Evolutionary conservation across 177 flowering plant species (phyloP).

Genomic region (Tripterygium wilfordii): DNA sequence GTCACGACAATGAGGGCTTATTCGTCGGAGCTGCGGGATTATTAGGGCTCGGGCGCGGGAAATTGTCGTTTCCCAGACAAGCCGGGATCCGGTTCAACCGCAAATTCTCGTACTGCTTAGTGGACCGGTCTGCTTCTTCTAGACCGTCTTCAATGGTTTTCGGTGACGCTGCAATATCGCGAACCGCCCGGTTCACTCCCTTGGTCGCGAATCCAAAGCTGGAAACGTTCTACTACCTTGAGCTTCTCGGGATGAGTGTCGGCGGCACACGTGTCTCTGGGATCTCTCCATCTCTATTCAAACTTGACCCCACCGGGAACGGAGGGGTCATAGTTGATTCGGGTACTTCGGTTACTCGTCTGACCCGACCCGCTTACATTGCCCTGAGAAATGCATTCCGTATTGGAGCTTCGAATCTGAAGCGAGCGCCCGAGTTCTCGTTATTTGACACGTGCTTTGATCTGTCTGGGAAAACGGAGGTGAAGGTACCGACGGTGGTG

Average conservation of each 20-base stretch:
- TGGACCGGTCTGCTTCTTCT: conserved; percentile 55
- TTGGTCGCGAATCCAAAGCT: conserved; percentile 45
- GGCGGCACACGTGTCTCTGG: conserved; percentile 52
- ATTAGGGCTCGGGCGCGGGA: conserved; percentile 64
- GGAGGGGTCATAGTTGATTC: conserved; percentile 76
- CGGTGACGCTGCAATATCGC: conserved; percentile 42
- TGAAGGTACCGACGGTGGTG: conserved; percentile 73
- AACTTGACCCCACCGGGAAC: conserved; percentile 44
- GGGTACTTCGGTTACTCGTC: conserved; percentile 71
- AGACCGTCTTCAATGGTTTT: conserved; percentile 57
- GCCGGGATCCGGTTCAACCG: conserved; percentile 42
- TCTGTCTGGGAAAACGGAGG: conserved; percentile 50
- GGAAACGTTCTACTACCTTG: conserved; percentile 71
- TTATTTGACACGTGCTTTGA: conserved; percentile 74
- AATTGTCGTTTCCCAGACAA: conserved; percentile 53
- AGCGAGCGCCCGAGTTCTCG: conserved; percentile 42
- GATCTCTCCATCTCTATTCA: conserved; percentile 43
- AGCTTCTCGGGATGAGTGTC: conserved; percentile 51
- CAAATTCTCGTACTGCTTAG: conserved; percentile 67
- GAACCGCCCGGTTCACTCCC: conserved; percentile 54
- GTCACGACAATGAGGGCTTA: conserved; percentile 68
- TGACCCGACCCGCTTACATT: conserved; percentile 55
- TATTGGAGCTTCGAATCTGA: conserved; percentile 39
- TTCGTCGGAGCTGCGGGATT: conserved; percentile 76
- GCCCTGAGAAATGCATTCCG: conserved; percentile 56